Evolutionary conservation across 495 filamentous ascomycete genomes (phyloP), one percentile per base, ranked within the genome.

Genomic region (Amniculicola lignicola): DNA sequence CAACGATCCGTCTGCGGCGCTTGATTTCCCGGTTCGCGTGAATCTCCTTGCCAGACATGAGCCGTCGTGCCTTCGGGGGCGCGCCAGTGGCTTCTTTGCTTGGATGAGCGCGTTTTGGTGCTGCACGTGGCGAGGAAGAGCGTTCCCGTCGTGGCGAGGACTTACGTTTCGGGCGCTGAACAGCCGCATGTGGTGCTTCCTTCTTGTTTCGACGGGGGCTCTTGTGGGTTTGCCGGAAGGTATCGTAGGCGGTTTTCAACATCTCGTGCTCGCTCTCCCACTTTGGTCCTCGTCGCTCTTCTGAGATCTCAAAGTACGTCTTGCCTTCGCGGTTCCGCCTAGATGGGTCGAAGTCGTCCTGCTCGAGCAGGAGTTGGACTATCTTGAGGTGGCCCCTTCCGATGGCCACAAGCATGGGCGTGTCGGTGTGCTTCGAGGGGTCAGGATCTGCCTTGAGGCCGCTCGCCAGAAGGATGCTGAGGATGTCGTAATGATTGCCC

Each of bases 401-500:
- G 50, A 98, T 96, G 1, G 93, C 89, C 29, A 89, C 89, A 24
- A 96, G 78, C 80, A 98, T 95, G 2, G 94, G 94, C 0, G 92
- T 97, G 28, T 72, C 68, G 56, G 85, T 85, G 58, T 87, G 75
- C 49, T 83, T 84, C 24, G 69, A 71, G 0, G 92, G 93, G 67
- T 95, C 91, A 2, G 88, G 82, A 59, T 95, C 82, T 15, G 84
- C 83, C 46, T 78, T 75, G 0, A 60, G 40, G 1, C 89, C 88
- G 63, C 95, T 79, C 5, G 88, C 94, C 51, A 97, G 74, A 44
- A 97, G 75, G 33, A 96, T 76, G 64, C 88, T 87, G 38, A 97
- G 78, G 12, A 95, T 87, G 28, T 89, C 82, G 53, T 87, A 83
- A 64, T 98, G 92, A 1, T 92, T 92, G 38, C 90, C 93, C 63